A percentile compares a stretch with the other conserved stretches of the same genome.
Conservation (phyloP, 768 basidiomycete genomes). For the Macrocybe gigantea region DNA sequence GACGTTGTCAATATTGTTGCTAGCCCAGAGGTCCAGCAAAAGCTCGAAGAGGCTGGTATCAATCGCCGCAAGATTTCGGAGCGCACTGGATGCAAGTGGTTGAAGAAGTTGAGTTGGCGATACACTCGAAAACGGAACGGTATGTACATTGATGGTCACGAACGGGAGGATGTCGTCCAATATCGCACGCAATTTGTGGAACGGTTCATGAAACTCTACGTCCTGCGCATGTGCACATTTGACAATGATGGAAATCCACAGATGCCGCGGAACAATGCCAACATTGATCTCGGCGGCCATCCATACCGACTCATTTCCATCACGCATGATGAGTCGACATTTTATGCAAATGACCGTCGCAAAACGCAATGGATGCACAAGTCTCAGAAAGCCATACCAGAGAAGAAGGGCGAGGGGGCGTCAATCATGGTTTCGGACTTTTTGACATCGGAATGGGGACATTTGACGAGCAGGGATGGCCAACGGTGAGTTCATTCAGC, state of each 20-base stretch:
- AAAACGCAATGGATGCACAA: background rate
- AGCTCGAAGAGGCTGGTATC: slow-evolving; percentile 4
- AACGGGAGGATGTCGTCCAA: too few relatives aligned
- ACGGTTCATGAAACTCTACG: background rate
- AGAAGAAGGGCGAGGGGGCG: slow-evolving; percentile 2
- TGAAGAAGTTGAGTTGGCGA: too few relatives aligned
- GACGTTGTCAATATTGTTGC: slow-evolving; percentile 24
- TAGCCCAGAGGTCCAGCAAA: slow-evolving; percentile 13
- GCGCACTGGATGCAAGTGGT: too few relatives aligned
- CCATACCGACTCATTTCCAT: background rate
- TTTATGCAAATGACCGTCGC: background rate
- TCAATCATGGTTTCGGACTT: slow-evolving; percentile 4
- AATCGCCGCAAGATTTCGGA: too few relatives aligned
- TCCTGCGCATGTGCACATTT: background rate
- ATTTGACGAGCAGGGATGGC: background rate
- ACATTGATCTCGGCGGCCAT: background rate
- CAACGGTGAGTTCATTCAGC: background rate
- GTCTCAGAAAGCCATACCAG: background rate
- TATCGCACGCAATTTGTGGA: too few relatives aligned
- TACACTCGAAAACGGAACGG: too few relatives aligned
- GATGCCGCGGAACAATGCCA: background rate
- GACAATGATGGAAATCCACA: slow-evolving; percentile 1
- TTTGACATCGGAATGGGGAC: slow-evolving; percentile 2
- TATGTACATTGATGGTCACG: too few relatives aligned
- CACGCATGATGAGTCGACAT: slow-evolving; percentile 1